Conservation (phyloP, 257 asterid genomes). For the Voacanga thouarsii region DNA sequence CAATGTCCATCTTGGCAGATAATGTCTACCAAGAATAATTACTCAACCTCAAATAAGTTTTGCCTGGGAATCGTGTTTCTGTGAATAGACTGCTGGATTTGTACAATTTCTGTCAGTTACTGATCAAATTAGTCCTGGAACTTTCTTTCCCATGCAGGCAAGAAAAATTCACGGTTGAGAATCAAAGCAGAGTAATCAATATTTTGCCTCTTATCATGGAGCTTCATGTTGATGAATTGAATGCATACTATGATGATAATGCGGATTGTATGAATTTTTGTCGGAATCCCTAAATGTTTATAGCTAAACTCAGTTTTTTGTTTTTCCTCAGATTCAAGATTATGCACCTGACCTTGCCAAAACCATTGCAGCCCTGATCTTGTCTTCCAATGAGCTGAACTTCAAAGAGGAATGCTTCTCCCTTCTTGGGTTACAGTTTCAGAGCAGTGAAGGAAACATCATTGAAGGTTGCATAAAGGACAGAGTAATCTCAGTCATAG, state of each 20-base stretch:
- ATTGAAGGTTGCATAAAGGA: constrained; percentile 68
- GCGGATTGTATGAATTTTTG: not conserved
- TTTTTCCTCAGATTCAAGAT: constrained; percentile 49
- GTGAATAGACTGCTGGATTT: not conserved
- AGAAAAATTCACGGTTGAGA: too few species aligned
- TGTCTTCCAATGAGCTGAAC: constrained; percentile 57
- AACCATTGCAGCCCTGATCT: constrained; percentile 64
- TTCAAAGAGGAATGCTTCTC: constrained; percentile 73
- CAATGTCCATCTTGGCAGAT: not conserved
- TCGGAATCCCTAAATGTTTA: constrained; percentile 2
- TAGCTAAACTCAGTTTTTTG: not conserved
- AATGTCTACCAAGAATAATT: not conserved
- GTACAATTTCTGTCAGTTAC: not conserved
- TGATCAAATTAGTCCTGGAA: not conserved
- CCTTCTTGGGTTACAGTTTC: constrained; percentile 56
- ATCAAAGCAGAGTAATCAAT: too few species aligned
- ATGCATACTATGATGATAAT: not conserved
- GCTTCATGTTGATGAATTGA: not conserved
- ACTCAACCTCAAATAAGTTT: not conserved
- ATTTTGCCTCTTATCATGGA: too few species aligned
- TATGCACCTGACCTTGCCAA: constrained; percentile 91
- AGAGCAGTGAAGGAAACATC: constrained; percentile 27
- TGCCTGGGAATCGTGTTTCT: not conserved
- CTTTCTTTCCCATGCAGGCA: not conserved
- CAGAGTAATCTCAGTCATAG: constrained; percentile 48